Base-by-base conservation (phyloP, 1,284 basidiomycete genomes). In the Ceratobasidium sp. region DNA sequence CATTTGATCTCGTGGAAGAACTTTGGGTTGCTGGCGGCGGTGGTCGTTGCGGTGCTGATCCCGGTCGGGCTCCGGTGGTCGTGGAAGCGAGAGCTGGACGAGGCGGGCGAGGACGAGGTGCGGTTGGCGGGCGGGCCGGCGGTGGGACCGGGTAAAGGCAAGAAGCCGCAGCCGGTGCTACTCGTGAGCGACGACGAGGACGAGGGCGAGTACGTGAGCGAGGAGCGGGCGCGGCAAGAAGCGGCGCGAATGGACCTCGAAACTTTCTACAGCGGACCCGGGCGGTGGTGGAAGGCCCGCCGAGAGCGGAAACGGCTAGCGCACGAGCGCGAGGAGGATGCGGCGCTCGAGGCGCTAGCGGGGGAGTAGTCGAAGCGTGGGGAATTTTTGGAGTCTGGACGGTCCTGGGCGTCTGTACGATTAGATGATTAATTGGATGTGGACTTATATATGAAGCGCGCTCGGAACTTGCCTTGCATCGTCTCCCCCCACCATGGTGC, bases 1-100 rank as follows among this genome's bases (percentile, higher is more conserved):
- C 91, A 97, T 82, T 88, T 99, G 68, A 90, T 99, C 79, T 97
- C 93, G 75, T 92, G 91, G 88, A 89, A 90, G 79, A 98, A 98
- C 84, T 92, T 94, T 81, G 87, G 97, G 78, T 90, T 92, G 20
- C 86, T 97, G 31, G 87, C 90, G 2, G 94, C 94, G 0, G 92
- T 98, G 64, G 92, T 94, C 71, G 88, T 95, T 13, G 97, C 97
- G 1, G 96, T 96, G 3, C 86, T 98, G 83, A 94, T 98, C 69
- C 97, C 97, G 0, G 95, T 98, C 45, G 94, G 92, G 2, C 85
- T 98, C 77, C 89, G 94, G 76, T 94, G 92, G 81, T 92, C 87
- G 86, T 93, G 92, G 84, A 86, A 87, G 79, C 85, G 86, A 63
- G 84, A 85, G 81, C 81, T 83, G 47, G 83, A 81, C 53, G 85